phyloP scores from a whole-genome alignment of 2,329 filamentous ascomycete species.

The Claviceps sp. region DNA sequence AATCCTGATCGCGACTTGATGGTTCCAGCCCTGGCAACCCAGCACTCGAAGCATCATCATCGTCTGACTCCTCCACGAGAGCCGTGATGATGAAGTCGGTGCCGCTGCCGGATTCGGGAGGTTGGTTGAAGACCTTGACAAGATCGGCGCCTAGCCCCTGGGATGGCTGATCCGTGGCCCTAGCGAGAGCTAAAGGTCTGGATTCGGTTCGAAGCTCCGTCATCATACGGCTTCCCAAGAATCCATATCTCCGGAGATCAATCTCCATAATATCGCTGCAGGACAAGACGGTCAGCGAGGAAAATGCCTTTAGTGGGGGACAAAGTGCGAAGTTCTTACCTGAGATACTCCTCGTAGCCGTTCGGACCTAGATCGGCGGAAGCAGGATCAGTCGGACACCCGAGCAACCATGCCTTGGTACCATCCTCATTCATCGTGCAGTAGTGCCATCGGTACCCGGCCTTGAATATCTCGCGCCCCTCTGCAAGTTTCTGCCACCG shows the following conservation, averaged over 20 bases:
- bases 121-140: conserved; percentile 72
- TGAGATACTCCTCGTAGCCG: conserved; percentile 79
- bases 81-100: conserved; percentile 89
- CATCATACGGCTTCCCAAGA: conserved; percentile 65
- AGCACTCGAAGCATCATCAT: conserved; percentile 47
- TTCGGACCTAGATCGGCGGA: conserved; percentile 53
- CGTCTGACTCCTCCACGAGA: conserved; percentile 61
- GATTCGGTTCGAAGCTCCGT: conserved; percentile 38
- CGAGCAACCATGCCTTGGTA: conserved; percentile 93
- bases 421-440: conserved; percentile 92
- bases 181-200: conserved; percentile 33
- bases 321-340: conserved; percentile 15
- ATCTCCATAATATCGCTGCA: conserved; percentile 76
- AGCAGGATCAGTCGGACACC: conserved; percentile 64
- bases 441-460: conserved; percentile 95
- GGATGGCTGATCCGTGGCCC: conserved; percentile 39
- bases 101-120: conserved; percentile 71
- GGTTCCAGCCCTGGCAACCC: conserved; percentile 34
- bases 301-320: not conserved
- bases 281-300: not conserved
- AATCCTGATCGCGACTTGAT: conserved; percentile 31
- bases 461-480: conserved; percentile 82
- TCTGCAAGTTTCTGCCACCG: conserved; percentile 94
- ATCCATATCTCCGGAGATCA: conserved; percentile 80
- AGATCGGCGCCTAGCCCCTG: conserved; percentile 73